These are phyloP conservation scores for Debaryomyces coudertii DNA, from an alignment of 1,139 yeast genomes.

Conservation along the genomic window DNA sequence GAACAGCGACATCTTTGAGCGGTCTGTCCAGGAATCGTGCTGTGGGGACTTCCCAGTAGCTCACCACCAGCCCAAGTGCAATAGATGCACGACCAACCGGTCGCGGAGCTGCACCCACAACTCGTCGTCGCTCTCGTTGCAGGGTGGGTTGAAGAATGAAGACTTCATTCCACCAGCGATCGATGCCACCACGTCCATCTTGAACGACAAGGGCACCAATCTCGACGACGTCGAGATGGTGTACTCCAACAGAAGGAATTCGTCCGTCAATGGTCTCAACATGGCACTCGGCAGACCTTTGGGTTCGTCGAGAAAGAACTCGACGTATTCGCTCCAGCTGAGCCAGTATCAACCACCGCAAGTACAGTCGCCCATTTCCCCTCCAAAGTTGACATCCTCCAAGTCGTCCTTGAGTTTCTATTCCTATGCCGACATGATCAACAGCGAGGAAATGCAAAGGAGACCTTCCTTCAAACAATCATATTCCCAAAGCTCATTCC, in stretches of 20 bases:
- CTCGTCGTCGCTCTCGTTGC: constrained; percentile 32
- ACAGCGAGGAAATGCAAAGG: constrained; percentile 60
- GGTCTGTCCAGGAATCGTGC: constrained; percentile 58
- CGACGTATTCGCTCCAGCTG: constrained; percentile 37
- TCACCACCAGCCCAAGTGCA: constrained; percentile 23
- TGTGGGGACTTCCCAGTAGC: constrained; percentile 16
- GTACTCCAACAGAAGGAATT: constrained; percentile 58
- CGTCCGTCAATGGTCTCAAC: constrained; percentile 60
- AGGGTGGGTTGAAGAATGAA: constrained; percentile 44
- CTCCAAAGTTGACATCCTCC: constrained; percentile 43
- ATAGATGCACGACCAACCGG: constrained; percentile 18
- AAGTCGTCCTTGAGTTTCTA: constrained; percentile 67
- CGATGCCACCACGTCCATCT: constrained; percentile 72
- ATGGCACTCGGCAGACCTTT: constrained; percentile 59
- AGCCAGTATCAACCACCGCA: constrained; percentile 15
- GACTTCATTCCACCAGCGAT: constrained; percentile 83
- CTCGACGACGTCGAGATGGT: constrained; percentile 73
- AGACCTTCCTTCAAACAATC: constrained; percentile 55
- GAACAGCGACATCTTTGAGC: constrained; percentile 50
- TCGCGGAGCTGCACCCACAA: constrained; percentile 32
- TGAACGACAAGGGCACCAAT: constrained; percentile 58
- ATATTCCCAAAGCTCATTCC: constrained; percentile 20
- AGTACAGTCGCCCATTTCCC: constrained; percentile 32
- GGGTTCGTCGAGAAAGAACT: constrained; percentile 46
- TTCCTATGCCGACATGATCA: constrained; percentile 79